Base-by-base conservation (phyloP, 2,329 filamentous ascomycete genomes). In the Dendryphion nanum region DNA sequence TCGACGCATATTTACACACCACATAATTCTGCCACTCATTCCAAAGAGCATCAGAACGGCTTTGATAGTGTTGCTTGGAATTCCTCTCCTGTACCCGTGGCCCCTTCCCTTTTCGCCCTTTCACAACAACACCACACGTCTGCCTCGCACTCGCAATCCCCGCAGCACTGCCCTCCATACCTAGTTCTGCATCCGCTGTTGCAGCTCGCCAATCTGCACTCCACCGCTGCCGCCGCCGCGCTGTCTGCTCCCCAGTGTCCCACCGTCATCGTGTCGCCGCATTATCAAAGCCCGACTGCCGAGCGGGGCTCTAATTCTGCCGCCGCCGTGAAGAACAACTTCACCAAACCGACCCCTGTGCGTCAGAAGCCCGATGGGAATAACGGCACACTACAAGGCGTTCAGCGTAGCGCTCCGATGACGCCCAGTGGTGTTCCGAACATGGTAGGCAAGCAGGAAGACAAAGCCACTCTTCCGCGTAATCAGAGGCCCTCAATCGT, bases 401-500 rank as follows among this genome's bases (percentile, higher is more conserved):
- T 60, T 57, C 58, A 55, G 35, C 51, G 51, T 48, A 58, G 61
- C 61, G 56, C 56, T 45, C 51, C 57, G 47, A 63, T 68, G 63
- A 68, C 64, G 53, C 47, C 57, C 37, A 61, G 56, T 51, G 47
- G 49, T 42, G 42, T 47, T 37, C 47, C 51, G 42, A 10, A 8
- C 10, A 61, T 61, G 53, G 49, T 44, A 24, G 50, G 46, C 49
- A 64, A 57, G 46, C 53, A 48, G 35, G 50, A 56, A 6, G 56
- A 65, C 20, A 42, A 42, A 19, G 40, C 30, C 18, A 23, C 47
- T 13, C 48, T 48, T 37, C 44, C 53, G 28, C 55, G 57, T 30
- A 37, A 48, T 18, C 53, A 70, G 61, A 69, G 76, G 49, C 70
- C 74, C 42, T 68, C 76, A 46, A 67, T 79, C 48, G 68, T 69